Base-by-base conservation (phyloP, 2,329 filamentous ascomycete species). In the Diaporthe ampelina region DNA sequence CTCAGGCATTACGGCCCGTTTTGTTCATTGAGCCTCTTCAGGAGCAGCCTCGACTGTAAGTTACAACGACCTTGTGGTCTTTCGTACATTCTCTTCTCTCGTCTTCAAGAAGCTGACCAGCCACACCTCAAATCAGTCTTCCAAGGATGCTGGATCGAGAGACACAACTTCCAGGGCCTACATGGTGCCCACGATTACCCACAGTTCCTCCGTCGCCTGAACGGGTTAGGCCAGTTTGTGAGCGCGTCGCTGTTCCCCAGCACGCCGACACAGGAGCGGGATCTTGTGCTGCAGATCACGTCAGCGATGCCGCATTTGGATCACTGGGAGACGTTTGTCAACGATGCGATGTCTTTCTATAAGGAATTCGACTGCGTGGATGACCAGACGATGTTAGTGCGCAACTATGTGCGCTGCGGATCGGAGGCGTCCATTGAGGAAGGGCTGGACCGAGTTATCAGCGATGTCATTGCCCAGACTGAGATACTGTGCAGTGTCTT, bases 1-100 rank as follows among this genome's bases (percentile, higher is more conserved):
- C 43, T 65, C 6, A 15, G 11, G 43, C 19, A 35, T 4, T 65
- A 50, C 26, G 43, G 43, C 2, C 43, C 61, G 1, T 65, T 65
- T 13, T 65, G 43, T 5, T 65, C 61, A 0, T 11, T 65, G 43
- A 15, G 3, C 1, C 3, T 65, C 4, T 35, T 50, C 19, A 43
- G 61, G 26, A 65, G 43, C 26, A n/a, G 43, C 5, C 21, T 65
- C 9, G 43, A 65, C 43, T 65, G 61, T 15, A 35, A 65, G 61
- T 50, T 6, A 8, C 5, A 1, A n/a, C 13, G 19, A 0, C 17
- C 10, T 11, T 48, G 13, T 11, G 13, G 26, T 8, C 7, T 65
- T 43, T 15, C 11, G 15, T n/a, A 1, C 13, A 10, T 21, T 29
- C 4, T 32, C 26, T 21, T 13, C 19, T 63, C 19, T 13, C 45